Evolutionary conservation across 177 flowering plant species (phyloP).

Genomic region (Telopea speciosissima): DNA sequence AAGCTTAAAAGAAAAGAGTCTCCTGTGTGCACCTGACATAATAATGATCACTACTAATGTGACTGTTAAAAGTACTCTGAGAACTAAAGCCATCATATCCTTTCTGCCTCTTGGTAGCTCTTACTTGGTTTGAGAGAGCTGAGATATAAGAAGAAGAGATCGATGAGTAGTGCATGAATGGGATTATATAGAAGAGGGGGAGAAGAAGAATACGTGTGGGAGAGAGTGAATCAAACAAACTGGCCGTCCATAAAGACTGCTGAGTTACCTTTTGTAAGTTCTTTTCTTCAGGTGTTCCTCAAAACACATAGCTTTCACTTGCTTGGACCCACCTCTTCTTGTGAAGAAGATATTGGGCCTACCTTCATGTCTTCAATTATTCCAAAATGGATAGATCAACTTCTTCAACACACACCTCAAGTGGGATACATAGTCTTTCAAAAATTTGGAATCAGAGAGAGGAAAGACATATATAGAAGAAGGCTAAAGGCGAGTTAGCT

Average conservation of each 20-base stretch:
- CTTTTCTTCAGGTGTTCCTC: too few relatives aligned
- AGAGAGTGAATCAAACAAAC: neutral
- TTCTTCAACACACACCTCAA: too few relatives aligned
- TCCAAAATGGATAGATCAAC: too few relatives aligned
- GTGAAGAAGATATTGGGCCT: too few relatives aligned
- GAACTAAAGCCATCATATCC: slow-evolving; percentile 9
- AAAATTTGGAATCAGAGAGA: too few relatives aligned
- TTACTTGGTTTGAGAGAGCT: neutral
- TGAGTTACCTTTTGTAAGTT: neutral
- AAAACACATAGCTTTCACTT: too few relatives aligned
- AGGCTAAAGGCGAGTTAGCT: too few relatives aligned
- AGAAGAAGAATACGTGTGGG: neutral
- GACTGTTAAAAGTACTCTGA: slow-evolving; percentile 1
- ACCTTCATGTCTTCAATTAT: too few relatives aligned
- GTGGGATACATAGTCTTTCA: too few relatives aligned
- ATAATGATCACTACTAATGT: slow-evolving; percentile 3
- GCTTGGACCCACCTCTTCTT: too few relatives aligned
- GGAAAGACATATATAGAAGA: too few relatives aligned
- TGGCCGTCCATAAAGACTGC: neutral
- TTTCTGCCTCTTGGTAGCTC: neutral
- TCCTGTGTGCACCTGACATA: slow-evolving; percentile 6
- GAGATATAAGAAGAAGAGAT: neutral
- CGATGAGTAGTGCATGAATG: neutral
- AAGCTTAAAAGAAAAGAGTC: neutral
- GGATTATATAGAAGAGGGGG: neutral